Evolutionary conservation across 306 rosid species (phyloP), one percentile per base, ranked within the genome.

Genomic region (Prunus kanzakura): DNA sequence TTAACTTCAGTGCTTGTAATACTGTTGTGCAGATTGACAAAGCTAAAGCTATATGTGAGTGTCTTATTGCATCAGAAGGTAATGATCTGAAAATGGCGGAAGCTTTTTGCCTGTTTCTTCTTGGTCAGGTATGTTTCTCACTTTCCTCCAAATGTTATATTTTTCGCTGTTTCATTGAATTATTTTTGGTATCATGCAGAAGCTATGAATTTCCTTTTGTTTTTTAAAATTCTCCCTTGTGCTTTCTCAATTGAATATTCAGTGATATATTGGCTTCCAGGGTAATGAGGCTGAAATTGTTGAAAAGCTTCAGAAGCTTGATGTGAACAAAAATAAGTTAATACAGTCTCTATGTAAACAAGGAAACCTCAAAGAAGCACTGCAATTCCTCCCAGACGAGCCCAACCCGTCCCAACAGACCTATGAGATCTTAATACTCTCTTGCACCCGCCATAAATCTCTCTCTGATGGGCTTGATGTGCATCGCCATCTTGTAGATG

Each of bases 11-110:
- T 8, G 47, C 50, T 76, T 75, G 45, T 62, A 8, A 69, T 76
- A 76, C 76, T 76, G 66, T 80, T 65, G 52, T 83, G 85, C 83
- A 94, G 98, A 90, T 95, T 68, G 80, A 78, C 80, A 90, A 81
- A 78, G 93, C 92, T 72, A 92, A 89, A 87, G 71, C 72, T 76
- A 88, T 92, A 66, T 89, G 96, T 63, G 98, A 95, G 83, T 90
- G 97, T 84, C 80, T 95, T 79, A 83, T 82, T 46, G 85, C 85
- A 75, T 90, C 98, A 32, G 92, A 90, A 65, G 90, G 90, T 66
- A 74, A 86, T 66, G 88, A 88, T 95, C 80, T 92, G 85, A 92
- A 90, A 86, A 82, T 90, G 78, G 97, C 87, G 79, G 97, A 92
- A 70, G 85, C 93, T 63, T 81, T 95, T 79, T 83, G 91, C 67